phyloP scores from a whole-genome alignment of 2,329 filamentous ascomycete species.

The Aspergillus piperis region DNA sequence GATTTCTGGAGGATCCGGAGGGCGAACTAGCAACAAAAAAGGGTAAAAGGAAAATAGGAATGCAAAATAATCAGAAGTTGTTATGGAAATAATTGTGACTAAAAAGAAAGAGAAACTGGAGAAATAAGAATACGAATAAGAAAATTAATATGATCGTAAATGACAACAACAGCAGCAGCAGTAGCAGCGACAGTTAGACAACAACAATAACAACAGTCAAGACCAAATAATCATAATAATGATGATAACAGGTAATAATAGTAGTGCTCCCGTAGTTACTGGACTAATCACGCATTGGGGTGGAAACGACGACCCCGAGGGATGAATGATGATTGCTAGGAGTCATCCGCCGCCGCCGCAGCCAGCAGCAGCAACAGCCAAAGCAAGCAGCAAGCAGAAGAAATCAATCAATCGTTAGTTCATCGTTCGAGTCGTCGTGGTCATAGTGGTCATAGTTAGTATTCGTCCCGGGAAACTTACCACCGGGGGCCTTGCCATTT shows the following conservation, averaged over 20 bases:
- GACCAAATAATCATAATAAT: no score
- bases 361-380: background rate
- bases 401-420: no score
- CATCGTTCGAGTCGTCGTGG: background rate
- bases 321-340: background rate
- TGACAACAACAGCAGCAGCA: background rate
- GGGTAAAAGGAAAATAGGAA: background rate
- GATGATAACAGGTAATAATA: no score
- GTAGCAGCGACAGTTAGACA: no score
- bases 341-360: no score
- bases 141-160: background rate
- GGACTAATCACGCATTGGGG: background rate
- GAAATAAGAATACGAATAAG: background rate
- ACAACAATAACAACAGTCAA: no score
- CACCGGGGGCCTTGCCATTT: constrained; percentile 11
- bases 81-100: background rate
- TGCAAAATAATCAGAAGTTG: background rate
- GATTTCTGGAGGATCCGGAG: background rate
- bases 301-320: no score
- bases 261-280: no score
- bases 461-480: constrained; percentile 7
- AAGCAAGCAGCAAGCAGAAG: background rate
- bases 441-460: constrained; percentile 6
- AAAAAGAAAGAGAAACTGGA: background rate
- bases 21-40: background rate